Base-by-base conservation (phyloP, 2,329 filamentous ascomycete genomes). In the Onygena corvina region DNA sequence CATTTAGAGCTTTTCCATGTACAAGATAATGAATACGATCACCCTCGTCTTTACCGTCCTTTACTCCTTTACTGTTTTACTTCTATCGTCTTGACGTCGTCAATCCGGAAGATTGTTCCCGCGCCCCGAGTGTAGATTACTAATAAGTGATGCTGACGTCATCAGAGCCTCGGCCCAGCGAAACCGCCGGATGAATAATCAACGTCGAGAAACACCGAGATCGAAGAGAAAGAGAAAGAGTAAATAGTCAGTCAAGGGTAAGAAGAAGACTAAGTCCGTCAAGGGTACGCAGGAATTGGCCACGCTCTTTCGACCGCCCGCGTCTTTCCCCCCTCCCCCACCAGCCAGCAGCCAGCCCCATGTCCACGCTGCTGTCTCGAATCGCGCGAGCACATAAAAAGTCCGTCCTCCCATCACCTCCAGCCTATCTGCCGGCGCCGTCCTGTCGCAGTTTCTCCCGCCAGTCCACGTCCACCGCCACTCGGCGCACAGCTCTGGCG, bases 341-440 rank as follows among this genome's bases (percentile, higher is more conserved):
- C 18, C 21, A 45, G 36, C 44, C 33, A 48, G 44, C 46, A 38
- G 38, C 42, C 40, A 29, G 25, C 44, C 51, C 44, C 31, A n/a
- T 27, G 4, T 36, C 45, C n/a, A 35, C 27, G 33, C 29, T 46
- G 29, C 45, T 36, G 14, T 47, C 25, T 33, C 42, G 2, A 38
- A 34, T 34, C 18, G 27, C 4, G 11, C 20, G 4, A 21, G 31
- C 25, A 25, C 27, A 31, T 38, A 18, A 38, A 34, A 18, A 30
- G 21, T 25, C 30, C 18, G 14, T 45, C 9, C 5, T 48, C 29
- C 18, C 18, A 9, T n/a, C n/a, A n/a, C n/a, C n/a, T n/a, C 20
- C 48, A 35, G 11, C n/a, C 35, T 36, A 5, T 29, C 11, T 31
- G 9, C 16, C 16, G 18, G 3, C 42, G 3, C 11, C 42, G 3